These are phyloP conservation scores for Teunomyces cretensis DNA, from an alignment of 805 yeast species.

Conservation along the genomic window DNA sequence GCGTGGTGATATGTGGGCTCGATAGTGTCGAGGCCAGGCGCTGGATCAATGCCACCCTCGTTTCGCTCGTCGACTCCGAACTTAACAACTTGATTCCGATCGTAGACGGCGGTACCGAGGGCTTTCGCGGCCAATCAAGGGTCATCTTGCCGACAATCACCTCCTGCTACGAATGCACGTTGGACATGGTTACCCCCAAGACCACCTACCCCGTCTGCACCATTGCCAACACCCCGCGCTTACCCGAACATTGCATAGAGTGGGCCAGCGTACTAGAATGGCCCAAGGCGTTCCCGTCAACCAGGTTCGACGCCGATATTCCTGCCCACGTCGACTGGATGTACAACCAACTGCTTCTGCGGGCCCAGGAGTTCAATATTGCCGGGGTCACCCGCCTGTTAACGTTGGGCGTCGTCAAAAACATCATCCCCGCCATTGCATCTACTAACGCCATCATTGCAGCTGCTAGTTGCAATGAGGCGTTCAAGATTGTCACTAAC, in stretches of 20 bases:
- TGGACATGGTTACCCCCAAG: constrained; percentile 65
- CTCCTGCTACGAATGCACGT: constrained; percentile 91
- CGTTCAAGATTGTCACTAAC: constrained; percentile 73
- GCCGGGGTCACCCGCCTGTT: constrained; percentile 71
- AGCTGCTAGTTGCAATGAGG: constrained; percentile 84
- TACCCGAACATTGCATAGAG: constrained; percentile 93
- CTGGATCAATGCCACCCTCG: constrained; percentile 75
- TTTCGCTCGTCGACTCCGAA: constrained; percentile 58
- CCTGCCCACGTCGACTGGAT: constrained; percentile 67
- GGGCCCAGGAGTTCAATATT: constrained; percentile 70
- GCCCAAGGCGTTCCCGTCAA: constrained; percentile 51
- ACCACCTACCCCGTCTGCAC: constrained; percentile 88
- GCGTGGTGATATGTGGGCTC: constrained; percentile 78
- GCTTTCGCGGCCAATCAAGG: constrained; percentile 87
- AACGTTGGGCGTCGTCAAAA: constrained; percentile 85
- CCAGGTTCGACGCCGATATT: constrained; percentile 64
- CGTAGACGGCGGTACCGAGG: constrained; percentile 96
- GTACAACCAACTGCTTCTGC: constrained; percentile 46
- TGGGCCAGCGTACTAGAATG: constrained; percentile 81
- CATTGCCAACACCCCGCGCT: constrained; percentile 88
- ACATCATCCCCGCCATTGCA: constrained; percentile 91
- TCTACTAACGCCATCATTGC: constrained; percentile 92
- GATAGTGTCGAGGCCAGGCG: constrained; percentile 89
- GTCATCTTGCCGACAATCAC: constrained; percentile 81
- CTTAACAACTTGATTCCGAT: constrained; percentile 40